Base-by-base conservation (phyloP, 208 protist species). In the Ichthyophonus hoferi region DNA sequence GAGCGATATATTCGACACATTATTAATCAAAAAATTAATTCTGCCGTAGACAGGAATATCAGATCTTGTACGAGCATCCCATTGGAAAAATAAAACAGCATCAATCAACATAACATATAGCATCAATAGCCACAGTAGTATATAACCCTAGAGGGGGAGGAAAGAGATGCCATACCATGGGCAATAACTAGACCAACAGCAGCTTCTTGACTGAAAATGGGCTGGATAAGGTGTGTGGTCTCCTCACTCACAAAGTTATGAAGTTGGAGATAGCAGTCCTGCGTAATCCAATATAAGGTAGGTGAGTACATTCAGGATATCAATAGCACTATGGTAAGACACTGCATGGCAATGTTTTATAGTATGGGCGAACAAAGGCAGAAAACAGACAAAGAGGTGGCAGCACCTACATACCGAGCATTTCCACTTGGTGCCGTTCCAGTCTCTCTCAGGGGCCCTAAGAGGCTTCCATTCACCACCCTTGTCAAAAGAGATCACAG, bases 151-250 rank as follows among this genome's bases (percentile, higher is more conserved):
- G 50, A 24, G 50, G 50, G 50, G 50, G 50, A 24, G 50, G 50
- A 24, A 24, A 24, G 50, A 24, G 50, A 24, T 7, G 7, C n/a
- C 81, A 38, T 85, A 41, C 81, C 81, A 37, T 85, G 81, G 3
- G 81, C 81, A 85, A 85, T 85, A 37, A 85, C 81, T 33, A 85
- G 81, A 12, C 81, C 81, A n/a, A 38, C 40, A 24, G 81, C 81
- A 34, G 24, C 42, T 17, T 85, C 81, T 0, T 42, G 81, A 85
- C 81, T 85, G 81, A 85, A 85, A 37, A 85, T 85, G 81, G 81
- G 81, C 81, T 85, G 81, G 50, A 67, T 67, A 58, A 85, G 81
- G 12, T 38, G n/a, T 17, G 38, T 85, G 0, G 81, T 85, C 17
- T 17, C 81, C 39, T 85, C 38, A 24, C 33, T 42, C 7, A 85